Base-by-base conservation (phyloP, 2,329 filamentous ascomycete genomes). In the Diplocarpon mali region DNA sequence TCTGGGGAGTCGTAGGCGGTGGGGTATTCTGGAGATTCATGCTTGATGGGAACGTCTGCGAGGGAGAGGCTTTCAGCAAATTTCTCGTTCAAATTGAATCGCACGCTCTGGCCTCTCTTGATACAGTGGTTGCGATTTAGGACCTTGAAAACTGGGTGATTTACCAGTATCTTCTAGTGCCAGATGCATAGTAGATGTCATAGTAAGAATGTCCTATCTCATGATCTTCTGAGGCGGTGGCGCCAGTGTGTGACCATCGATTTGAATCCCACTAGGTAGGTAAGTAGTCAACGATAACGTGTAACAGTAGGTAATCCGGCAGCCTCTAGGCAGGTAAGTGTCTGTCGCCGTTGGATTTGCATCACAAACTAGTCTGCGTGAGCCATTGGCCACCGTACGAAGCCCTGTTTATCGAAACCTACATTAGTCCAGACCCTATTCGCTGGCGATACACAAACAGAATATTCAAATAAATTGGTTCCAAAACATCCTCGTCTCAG, bases 1-100 rank as follows among this genome's bases (percentile, higher is more conserved):
- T 30, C 35, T n/a, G 34, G 17, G 40, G 42, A 32, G 17, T 14
- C 14, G 28, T 32, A 44, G 28, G 45, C 39, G 17, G 27, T 38
- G 31, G 29, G 32, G 40, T 41, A 41, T 24, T 45, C 32, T 10
- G 41, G 30, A 8, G 35, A 28, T 24, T 50, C 47, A 31, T 47
- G 31, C 39, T 47, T 50, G 16, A 50, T 46, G 29, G 40, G 37
- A 32, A 36, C 24, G 20, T 40, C 40, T 44, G 17, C n/a, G 8
- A 36, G 34, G n/a, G 2, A 30, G 2, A n/a, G 8, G 24, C 35
- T 20, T 29, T 32, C 20, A 35, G 20, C 20, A 24, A 7, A 24
- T 24, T 24, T 24, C 7, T 7, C 7, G 3, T 24, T 24, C 3
- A 24, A 20, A 30, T 1, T 32, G 30, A 32, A 32, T 14, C 11